These are phyloP conservation scores for Epichloe baconii DNA, from an alignment of 2,329 filamentous ascomycete genomes.

Conservation along the genomic window DNA sequence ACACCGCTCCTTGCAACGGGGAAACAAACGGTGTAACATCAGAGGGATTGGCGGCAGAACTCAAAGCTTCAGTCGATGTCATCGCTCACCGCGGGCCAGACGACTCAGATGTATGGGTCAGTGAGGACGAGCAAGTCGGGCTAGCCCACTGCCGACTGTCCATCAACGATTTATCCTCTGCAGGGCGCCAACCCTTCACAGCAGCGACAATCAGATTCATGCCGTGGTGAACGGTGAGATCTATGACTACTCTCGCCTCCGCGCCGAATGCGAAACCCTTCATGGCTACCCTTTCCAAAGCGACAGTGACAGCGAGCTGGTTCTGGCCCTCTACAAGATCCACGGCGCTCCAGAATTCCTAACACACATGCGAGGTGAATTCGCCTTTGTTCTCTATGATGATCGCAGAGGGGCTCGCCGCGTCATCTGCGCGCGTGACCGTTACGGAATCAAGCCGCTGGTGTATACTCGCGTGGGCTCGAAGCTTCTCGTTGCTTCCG, in stretches of 20 bases:
- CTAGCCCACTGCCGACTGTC: conserved; percentile 37
- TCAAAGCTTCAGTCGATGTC: conserved; percentile 6
- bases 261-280: conserved; percentile 19
- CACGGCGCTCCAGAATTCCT: conserved; percentile 26
- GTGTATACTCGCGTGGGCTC: conserved; percentile 32
- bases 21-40: too few species aligned
- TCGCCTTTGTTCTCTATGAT: conserved; percentile 39
- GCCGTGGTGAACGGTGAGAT: conserved; percentile 48
- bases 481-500: conserved; percentile 34
- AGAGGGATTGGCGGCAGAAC: too few species aligned
- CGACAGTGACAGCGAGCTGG: conserved; percentile 33
- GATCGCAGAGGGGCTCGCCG: conserved; percentile 18
- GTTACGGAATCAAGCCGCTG: conserved; percentile 45
- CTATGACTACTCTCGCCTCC: conserved; percentile 38
- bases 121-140: conserved; percentile 10
- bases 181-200: conserved; percentile 35
- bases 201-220: conserved; percentile 27
- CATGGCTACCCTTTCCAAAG: conserved; percentile 31
- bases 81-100: conserved; percentile 21
- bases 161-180: conserved; percentile 36
- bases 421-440: conserved; percentile 36
- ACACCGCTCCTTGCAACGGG: too few species aligned
- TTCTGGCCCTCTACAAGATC: conserved; percentile 37
- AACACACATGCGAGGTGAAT: conserved; percentile 38
- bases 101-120: conserved; percentile 17